These are phyloP conservation scores for Blastocystis sp. DNA, from an alignment of 352 stramenopile species.

Conservation along the genomic window DNA sequence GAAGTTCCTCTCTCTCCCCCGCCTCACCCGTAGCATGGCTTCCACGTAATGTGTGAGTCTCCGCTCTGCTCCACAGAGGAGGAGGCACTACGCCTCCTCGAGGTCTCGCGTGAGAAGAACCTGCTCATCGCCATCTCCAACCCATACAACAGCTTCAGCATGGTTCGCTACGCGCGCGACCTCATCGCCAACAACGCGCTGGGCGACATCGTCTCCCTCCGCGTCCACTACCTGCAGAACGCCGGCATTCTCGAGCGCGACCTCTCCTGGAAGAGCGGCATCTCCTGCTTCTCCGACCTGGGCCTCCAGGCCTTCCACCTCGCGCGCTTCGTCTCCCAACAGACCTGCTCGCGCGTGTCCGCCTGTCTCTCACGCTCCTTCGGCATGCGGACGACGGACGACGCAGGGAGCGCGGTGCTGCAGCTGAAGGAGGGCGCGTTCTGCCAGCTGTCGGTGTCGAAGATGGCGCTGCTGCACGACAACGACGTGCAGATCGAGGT, in stretches of 20 bases:
- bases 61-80: slow-evolving; percentile 30
- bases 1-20: not conserved
- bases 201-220: not conserved
- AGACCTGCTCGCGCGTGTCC: slow-evolving; percentile 3
- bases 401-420: not conserved
- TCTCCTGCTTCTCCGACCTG: slow-evolving; percentile 30
- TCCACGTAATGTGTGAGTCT: slow-evolving; percentile 46
- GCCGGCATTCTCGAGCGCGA: slow-evolving; percentile 9
- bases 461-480: slow-evolving; percentile 35
- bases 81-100: not conserved
- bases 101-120: slow-evolving; percentile 18
- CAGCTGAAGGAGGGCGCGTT: slow-evolving; percentile 38
- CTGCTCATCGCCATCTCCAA: not conserved
- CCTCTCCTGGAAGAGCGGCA: not conserved
- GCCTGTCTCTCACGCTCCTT: not conserved
- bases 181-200: slow-evolving; percentile 33
- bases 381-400: not conserved
- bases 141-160: slow-evolving; percentile 20
- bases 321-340: not conserved
- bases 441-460: not conserved
- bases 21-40: not conserved
- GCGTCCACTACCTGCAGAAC: slow-evolving; percentile 20
- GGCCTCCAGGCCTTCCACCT: slow-evolving; percentile 20
- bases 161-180: slow-evolving; percentile 28
- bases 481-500: slow-evolving; percentile 21